These are phyloP conservation scores for Komagataella mondaviorum DNA, from an alignment of 805 yeast genomes.

Conservation along the genomic window DNA sequence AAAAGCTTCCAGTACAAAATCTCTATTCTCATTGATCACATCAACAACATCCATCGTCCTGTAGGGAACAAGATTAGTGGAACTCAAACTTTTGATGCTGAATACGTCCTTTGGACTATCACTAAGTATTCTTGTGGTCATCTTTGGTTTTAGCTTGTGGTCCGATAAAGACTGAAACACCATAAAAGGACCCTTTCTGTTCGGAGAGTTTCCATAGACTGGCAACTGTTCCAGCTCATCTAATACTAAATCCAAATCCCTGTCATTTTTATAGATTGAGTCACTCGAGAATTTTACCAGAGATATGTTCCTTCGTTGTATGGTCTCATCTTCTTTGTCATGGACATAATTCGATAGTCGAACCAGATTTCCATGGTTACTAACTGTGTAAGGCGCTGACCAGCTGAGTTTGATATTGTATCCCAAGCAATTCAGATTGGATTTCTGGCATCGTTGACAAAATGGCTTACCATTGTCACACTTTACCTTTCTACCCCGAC, in stretches of 20 bases:
- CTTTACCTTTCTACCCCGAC: conserved; percentile 37
- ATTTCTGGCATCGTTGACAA: conserved; percentile 32
- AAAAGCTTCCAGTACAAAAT: neutral
- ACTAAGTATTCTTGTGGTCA: neutral
- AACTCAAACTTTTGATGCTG: neutral
- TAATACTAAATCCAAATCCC: conserved; percentile 23
- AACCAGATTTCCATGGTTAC: conserved; percentile 9
- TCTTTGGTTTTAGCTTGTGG: neutral
- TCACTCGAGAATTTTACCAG: conserved; percentile 24
- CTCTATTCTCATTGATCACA: neutral
- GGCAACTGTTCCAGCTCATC: conserved; percentile 9
- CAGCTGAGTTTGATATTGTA: conserved; percentile 35
- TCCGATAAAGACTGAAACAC: neutral
- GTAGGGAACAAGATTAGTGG: neutral
- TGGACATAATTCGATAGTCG: conserved; percentile 4
- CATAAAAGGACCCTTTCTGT: neutral
- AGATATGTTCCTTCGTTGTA: conserved; percentile 31
- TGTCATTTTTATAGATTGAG: conserved; percentile 22
- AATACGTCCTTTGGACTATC: neutral
- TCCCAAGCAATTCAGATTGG: conserved; percentile 32
- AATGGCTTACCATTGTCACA: conserved; percentile 34
- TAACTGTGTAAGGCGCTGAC: conserved; percentile 25
- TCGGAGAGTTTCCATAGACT: neutral
- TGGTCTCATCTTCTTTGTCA: conserved; percentile 7
- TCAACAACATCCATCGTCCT: neutral